Evolutionary conservation across 2,329 filamentous ascomycete species (phyloP).

Genomic region (Fonsecaea nubica): DNA sequence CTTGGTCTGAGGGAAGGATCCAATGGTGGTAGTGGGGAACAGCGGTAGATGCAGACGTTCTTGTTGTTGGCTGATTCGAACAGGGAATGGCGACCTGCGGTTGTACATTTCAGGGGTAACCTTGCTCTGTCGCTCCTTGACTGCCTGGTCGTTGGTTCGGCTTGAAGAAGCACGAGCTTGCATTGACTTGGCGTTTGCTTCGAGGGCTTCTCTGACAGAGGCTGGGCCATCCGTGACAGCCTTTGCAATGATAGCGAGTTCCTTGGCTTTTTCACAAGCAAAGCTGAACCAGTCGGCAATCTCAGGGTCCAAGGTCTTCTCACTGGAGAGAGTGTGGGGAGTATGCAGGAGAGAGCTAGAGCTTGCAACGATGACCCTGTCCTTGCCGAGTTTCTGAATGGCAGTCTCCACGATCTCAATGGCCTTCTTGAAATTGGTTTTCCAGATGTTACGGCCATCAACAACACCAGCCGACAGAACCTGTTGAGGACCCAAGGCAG

Average conservation of each 20-base stretch:
- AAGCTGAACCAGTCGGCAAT: conserved; percentile 99
- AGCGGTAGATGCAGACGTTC: conserved; percentile 90
- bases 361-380: conserved; percentile 94
- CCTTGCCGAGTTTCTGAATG: conserved; percentile 94
- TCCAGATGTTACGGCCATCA: conserved; percentile 99
- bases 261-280: conserved; percentile 88
- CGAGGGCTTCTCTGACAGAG: conserved; percentile 82
- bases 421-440: conserved; percentile 97
- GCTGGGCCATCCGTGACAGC: conserved; percentile 92
- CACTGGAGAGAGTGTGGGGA: conserved; percentile 94
- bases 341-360: conserved; percentile 98
- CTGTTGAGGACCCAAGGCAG: conserved; percentile 85
- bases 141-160: conserved; percentile 94
- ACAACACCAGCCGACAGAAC: conserved; percentile 94
- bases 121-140: conserved; percentile 94
- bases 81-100: conserved; percentile 87
- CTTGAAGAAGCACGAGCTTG: conserved; percentile 88
- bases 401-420: conserved; percentile 90
- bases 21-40: conserved; percentile 99
- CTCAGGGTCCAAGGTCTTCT: conserved; percentile 97
- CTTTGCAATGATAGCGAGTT: conserved; percentile 94
- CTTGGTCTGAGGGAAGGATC: conserved; percentile 99
- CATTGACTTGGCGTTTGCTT: conserved; percentile 95
- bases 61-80: conserved; percentile 86
- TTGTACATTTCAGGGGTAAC: conserved; percentile 85